A percentile compares a stretch with the other conserved stretches of the same genome.
Evolutionary conservation across 139 green algal species (phyloP).

Genomic region (Limnomonas spitsbergensis): DNA sequence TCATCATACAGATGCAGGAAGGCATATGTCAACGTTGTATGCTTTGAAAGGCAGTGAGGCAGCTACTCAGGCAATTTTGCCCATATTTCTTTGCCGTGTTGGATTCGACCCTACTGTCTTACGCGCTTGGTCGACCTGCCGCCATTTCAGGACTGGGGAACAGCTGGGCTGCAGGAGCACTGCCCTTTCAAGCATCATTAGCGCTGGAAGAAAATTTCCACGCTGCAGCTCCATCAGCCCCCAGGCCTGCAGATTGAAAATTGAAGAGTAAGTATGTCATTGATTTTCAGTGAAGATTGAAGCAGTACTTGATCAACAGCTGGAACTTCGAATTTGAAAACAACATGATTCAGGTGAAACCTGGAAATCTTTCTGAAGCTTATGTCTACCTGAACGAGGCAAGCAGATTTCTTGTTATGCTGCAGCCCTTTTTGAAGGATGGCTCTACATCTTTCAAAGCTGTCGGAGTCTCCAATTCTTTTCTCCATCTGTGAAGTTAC

Average conservation of each 20-base stretch:
- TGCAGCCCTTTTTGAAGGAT: conserved; percentile 66
- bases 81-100: too few species aligned
- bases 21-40: too few species aligned
- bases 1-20: too few species aligned
- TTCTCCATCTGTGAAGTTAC: conserved; percentile 27
- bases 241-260: conserved; percentile 53
- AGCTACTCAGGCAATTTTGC: too few species aligned
- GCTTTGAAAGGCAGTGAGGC: too few species aligned
- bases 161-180: conserved; percentile 24
- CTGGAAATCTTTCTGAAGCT: too few species aligned
- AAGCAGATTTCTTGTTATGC: conserved; percentile 54
- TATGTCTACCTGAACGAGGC: conserved; percentile 63
- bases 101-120: conserved; percentile 31
- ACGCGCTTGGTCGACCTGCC: conserved; percentile 11
- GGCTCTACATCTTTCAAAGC: conserved; percentile 25
- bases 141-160: conserved; percentile 34
- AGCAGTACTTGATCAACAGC: too few species aligned
- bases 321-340: too few species aligned
- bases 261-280: neutral
- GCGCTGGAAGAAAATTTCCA: conserved; percentile 64
- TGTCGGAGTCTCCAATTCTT: conserved; percentile 12
- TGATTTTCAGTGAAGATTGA: too few species aligned
- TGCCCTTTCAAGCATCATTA: conserved; percentile 61
- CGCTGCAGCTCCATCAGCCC: conserved; percentile 76
- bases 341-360: too few species aligned